phyloP scores from a whole-genome alignment of 371 early-diverging fungal species.

The Chytridium lagenaria region DNA sequence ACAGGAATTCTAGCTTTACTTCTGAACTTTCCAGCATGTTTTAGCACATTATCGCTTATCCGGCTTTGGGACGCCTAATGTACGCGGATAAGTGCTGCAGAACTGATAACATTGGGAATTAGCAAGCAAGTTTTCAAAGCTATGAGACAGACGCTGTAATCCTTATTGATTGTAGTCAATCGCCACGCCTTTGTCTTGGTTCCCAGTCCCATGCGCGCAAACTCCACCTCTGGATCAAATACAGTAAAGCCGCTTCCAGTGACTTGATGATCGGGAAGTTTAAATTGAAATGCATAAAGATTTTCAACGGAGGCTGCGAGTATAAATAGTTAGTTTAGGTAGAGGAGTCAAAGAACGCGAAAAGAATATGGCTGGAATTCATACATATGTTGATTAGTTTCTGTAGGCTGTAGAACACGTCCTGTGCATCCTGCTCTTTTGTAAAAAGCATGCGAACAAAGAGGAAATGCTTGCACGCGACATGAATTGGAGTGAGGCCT shows the following conservation, averaged over 20 bases:
- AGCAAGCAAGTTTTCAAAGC: constrained; percentile 3
- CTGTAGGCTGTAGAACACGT: constrained; percentile 80
- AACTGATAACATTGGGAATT: constrained; percentile 49
- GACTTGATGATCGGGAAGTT: constrained; percentile 66
- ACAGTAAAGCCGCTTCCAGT: constrained; percentile 63
- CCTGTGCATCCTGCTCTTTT: constrained; percentile 74
- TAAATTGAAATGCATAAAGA: constrained; percentile 75
- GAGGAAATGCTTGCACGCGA: constrained; percentile 83
- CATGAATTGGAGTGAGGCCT: constrained; percentile 47
- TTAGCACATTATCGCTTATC: constrained; percentile 89
- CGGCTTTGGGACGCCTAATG: constrained; percentile 83
- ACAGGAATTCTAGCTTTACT: constrained; percentile 91
- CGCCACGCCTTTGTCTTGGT: constrained; percentile 76
- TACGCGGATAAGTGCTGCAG: constrained; percentile 87
- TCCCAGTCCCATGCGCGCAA: constrained; percentile 85
- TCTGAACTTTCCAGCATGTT: constrained; percentile 89
- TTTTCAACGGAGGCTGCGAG: constrained; percentile 68
- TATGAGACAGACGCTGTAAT: constrained; percentile 65
- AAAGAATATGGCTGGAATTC: neutral
- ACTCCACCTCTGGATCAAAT: constrained; percentile 81
- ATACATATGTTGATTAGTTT: constrained; percentile 59
- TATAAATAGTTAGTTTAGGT: neutral
- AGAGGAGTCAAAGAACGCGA: neutral
- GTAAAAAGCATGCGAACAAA: constrained; percentile 72
- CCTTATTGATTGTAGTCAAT: constrained; percentile 73